Evolutionary conservation across 768 basidiomycete species (phyloP).

Genomic region (Lentinus tigrinus): DNA sequence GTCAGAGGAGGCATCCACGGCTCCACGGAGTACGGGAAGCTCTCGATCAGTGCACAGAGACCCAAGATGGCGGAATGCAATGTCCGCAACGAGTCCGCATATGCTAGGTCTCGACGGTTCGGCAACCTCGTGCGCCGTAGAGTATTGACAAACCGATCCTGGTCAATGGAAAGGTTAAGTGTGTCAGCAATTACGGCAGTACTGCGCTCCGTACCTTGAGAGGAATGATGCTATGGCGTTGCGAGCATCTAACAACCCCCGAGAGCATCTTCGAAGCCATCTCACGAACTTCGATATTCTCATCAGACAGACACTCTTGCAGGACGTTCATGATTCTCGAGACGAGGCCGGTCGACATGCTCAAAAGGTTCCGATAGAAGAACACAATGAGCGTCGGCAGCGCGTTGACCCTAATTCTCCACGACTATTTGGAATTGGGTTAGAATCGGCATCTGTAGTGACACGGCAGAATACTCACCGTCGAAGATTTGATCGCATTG

Average conservation of each 20-base stretch:
- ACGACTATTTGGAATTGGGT: constrained; percentile 54
- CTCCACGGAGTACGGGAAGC: constrained; percentile 57
- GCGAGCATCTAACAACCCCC: constrained; percentile 87
- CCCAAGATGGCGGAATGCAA: constrained; percentile 72
- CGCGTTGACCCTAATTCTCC: constrained; percentile 86
- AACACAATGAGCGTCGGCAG: constrained; percentile 87
- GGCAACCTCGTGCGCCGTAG: constrained; percentile 66
- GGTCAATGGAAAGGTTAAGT: constrained; percentile 3
- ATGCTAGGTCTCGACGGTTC: constrained; percentile 62
- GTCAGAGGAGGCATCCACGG: constrained; percentile 62
- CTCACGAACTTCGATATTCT: constrained; percentile 91
- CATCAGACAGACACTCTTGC: constrained; percentile 80
- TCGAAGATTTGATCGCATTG: constrained; percentile 72
- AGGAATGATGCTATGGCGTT: constrained; percentile 80
- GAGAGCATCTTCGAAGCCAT: constrained; percentile 87
- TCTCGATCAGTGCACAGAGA: constrained; percentile 49
- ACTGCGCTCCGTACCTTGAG: constrained; percentile 57
- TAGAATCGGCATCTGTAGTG: constrained; percentile 1
- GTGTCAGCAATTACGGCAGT: neutral
- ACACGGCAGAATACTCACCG: constrained; percentile 42
- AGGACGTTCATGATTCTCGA: constrained; percentile 79
- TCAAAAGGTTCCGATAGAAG: constrained; percentile 86
- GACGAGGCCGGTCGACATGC: constrained; percentile 66
- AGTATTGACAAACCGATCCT: constrained; percentile 81
- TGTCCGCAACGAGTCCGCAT: constrained; percentile 68